Percentiles rank a stretch among this genome's conserved stretches.
Evolutionary conservation across 345 rosid species (phyloP).

Genomic region (Turnera subulata): DNA sequence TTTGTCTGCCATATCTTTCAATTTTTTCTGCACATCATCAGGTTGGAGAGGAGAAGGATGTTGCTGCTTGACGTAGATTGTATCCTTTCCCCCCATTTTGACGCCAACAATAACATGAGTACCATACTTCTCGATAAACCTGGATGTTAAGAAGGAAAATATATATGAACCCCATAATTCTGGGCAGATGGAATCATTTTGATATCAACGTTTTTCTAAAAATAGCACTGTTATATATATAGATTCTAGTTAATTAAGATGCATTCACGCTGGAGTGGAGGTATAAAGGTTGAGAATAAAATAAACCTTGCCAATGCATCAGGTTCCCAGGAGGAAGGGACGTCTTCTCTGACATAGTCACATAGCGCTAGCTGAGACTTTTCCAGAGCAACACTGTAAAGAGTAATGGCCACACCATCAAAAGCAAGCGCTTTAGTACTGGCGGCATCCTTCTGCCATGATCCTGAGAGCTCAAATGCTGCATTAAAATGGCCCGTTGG

Average conservation of each 20-base stretch:
- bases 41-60: conserved; percentile 18
- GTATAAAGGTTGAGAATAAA: not conserved
- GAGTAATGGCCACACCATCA: conserved; percentile 26
- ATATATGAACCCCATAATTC: not conserved
- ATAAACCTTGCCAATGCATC: conserved; percentile 25
- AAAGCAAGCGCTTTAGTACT: conserved; percentile 24
- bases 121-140: conserved; percentile 33
- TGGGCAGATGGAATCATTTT: not conserved
- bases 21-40: conserved; percentile 24
- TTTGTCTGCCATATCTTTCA: conserved; percentile 26
- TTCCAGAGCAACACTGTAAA: conserved; percentile 24
- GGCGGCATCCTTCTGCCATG: conserved; percentile 32
- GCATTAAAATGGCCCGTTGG: conserved; percentile 30
- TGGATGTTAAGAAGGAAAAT: conserved; percentile 8
- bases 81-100: conserved; percentile 33
- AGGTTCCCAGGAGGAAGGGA: conserved; percentile 34
- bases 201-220: no score
- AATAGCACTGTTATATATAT: no score
- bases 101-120: conserved; percentile 28
- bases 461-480: conserved; percentile 24
- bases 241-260: no score
- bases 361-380: conserved; percentile 19
- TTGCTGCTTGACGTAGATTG: conserved; percentile 27
- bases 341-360: conserved; percentile 26
- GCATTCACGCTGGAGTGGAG: not conserved